These are phyloP conservation scores for Penicillium sp. DNA, from an alignment of 2,329 filamentous ascomycete species.

Conservation along the genomic window DNA sequence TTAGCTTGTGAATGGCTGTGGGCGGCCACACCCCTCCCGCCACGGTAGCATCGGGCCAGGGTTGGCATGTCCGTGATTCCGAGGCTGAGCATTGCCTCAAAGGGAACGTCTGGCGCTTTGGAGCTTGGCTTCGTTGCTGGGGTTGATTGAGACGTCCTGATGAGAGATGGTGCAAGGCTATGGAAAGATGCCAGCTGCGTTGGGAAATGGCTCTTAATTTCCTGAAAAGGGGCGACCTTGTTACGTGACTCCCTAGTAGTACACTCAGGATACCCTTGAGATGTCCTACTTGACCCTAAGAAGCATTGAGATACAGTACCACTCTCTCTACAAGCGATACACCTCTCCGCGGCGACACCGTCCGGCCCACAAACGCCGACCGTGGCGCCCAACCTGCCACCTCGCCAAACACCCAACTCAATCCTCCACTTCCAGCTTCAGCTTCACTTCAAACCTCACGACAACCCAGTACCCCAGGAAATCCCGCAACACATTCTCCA, in stretches of 20 bases:
- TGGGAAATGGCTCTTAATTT: not conserved
- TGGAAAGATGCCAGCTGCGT: not conserved
- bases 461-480: not conserved
- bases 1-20: constrained; percentile 19
- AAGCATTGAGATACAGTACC: too few species aligned
- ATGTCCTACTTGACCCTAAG: not conserved
- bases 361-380: not conserved
- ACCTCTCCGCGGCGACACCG: not conserved
- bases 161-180: not conserved
- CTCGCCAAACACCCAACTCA: not conserved
- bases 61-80: constrained; percentile 12
- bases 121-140: not conserved
- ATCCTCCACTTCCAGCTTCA: not conserved
- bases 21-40: constrained; percentile 7
- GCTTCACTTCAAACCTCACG: not conserved
- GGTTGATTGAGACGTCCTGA: not conserved
- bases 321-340: too few species aligned
- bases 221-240: not conserved
- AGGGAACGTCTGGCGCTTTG: not conserved
- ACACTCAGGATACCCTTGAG: not conserved
- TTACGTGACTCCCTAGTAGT: not conserved
- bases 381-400: not conserved
- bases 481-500: not conserved
- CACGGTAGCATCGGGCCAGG: constrained; percentile 25
- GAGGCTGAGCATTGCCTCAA: constrained; percentile 11